phyloP scores from a whole-genome alignment of 2,329 filamentous ascomycete genomes.

The Herpotrichia juniperi region DNA sequence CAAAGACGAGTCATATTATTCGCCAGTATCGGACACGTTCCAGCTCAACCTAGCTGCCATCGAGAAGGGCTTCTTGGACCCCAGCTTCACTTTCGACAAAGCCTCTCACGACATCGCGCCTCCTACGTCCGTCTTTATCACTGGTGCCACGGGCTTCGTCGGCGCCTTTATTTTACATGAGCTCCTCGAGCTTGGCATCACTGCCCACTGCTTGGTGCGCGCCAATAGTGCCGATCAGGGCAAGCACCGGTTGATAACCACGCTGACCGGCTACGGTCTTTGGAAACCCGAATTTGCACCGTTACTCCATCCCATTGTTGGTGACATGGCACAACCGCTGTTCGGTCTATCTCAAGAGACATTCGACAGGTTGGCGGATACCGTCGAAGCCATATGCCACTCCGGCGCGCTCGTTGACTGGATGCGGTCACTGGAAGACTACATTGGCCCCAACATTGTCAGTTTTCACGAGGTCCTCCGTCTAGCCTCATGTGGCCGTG shows the following conservation, averaged over 20 bases:
- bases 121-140: conserved; percentile 8
- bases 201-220: conserved; percentile 8
- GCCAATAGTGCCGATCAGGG: background rate
- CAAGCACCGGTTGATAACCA: background rate
- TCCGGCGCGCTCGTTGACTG: conserved; percentile 10
- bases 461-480: conserved; percentile 8
- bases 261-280: background rate
- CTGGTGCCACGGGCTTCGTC: conserved; percentile 10
- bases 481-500: conserved; percentile 7
- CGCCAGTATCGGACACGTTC: background rate
- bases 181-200: conserved; percentile 5
- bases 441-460: conserved; percentile 11
- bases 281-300: conserved; percentile 6
- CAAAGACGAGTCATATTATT: no score
- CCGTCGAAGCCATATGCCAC: conserved; percentile 8
- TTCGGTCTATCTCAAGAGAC: background rate
- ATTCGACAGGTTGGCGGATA: conserved; percentile 3
- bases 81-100: conserved; percentile 6
- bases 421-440: conserved; percentile 10
- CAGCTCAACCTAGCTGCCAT: conserved; percentile 4
- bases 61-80: conserved; percentile 6
- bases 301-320: conserved; percentile 4
- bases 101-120: background rate
- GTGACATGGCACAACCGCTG: conserved; percentile 6
- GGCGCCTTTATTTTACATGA: conserved; percentile 11